Conservation (phyloP, 371 early-diverging fungal species). For the Synchytrium microbalum region DNA sequence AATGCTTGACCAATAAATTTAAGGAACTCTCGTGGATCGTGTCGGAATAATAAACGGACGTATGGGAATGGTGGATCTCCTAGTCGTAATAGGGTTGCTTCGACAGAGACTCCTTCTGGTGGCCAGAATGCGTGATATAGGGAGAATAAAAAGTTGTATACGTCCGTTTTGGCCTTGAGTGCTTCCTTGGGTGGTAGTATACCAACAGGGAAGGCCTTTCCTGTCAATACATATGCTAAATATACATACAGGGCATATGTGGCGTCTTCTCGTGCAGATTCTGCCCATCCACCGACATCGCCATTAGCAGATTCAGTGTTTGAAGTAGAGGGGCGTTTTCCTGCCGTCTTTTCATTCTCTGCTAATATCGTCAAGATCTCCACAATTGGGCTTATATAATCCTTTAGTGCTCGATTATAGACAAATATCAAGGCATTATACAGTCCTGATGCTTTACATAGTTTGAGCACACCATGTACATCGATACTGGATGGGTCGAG, state of each 20-base stretch:
- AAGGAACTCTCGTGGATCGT: conserved; percentile 60
- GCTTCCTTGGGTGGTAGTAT: conserved; percentile 45
- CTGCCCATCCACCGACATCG: too few relatives aligned
- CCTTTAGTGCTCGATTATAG: conserved; percentile 65
- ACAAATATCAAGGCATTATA: conserved; percentile 71
- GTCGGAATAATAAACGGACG: conserved; percentile 52
- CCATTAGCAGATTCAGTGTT: background rate
- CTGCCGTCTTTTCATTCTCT: conserved; percentile 21
- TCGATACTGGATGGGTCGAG: conserved; percentile 65
- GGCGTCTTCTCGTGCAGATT: conserved; percentile 4
- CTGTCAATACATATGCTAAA: conserved; percentile 56
- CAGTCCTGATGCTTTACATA: conserved; percentile 56
- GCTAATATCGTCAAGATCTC: conserved; percentile 60
- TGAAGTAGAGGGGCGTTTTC: background rate
- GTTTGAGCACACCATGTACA: conserved; percentile 59
- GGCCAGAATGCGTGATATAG: conserved; percentile 67
- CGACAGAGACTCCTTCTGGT: conserved; percentile 47
- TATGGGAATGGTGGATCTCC: conserved; percentile 69
- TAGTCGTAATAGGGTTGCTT: conserved; percentile 29
- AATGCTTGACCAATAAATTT: conserved; percentile 58
- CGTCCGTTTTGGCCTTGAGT: conserved; percentile 57
- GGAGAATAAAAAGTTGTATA: conserved; percentile 72
- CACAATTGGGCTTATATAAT: conserved; percentile 72
- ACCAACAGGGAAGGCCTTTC: conserved; percentile 67
- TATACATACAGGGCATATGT: conserved; percentile 66